Evolutionary conservation across 176 grass and related monocot genomes (phyloP).

Genomic region (Oryza brachyantha): DNA sequence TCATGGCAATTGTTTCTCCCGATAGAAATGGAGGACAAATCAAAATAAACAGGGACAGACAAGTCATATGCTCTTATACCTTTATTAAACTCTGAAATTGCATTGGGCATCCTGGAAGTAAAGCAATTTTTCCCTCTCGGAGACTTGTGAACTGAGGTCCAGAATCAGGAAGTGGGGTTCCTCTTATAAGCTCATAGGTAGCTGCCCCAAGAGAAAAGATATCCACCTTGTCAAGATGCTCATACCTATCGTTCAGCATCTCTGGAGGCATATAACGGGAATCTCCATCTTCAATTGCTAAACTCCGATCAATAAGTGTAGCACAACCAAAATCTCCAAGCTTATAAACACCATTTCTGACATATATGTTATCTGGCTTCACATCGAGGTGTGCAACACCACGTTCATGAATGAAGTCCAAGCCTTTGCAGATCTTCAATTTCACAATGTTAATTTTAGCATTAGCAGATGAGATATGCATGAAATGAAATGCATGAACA

Average conservation of each 20-base stretch:
- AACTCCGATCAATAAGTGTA: constrained; percentile 64
- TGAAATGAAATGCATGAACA: constrained; percentile 21
- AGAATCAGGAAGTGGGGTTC: constrained; percentile 61
- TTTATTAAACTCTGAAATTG: constrained; percentile 90
- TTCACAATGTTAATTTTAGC: constrained; percentile 16
- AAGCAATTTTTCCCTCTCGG: constrained; percentile 82
- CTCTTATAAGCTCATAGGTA: constrained; percentile 77
- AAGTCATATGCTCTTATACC: constrained; percentile 47
- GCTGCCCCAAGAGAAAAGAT: constrained; percentile 87
- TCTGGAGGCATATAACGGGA: constrained; percentile 94
- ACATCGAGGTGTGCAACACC: constrained; percentile 91
- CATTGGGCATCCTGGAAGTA: constrained; percentile 79
- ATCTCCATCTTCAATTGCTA: constrained; percentile 89
- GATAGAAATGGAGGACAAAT: not conserved
- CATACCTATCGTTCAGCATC: constrained; percentile 82
- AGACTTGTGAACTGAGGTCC: constrained; percentile 72
- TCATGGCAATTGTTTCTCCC: not conserved
- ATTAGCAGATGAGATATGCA: constrained; percentile 31
- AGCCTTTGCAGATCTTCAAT: constrained; percentile 79
- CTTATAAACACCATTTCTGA: constrained; percentile 70
- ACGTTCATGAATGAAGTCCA: constrained; percentile 74
- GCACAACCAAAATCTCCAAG: constrained; percentile 96
- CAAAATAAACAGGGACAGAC: constrained; percentile 8
- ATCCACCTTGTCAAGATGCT: constrained; percentile 93
- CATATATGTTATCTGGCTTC: constrained; percentile 97